phyloP scores from a whole-genome alignment of 2,329 filamentous ascomycete species.

The Ophiostoma populinum region DNA sequence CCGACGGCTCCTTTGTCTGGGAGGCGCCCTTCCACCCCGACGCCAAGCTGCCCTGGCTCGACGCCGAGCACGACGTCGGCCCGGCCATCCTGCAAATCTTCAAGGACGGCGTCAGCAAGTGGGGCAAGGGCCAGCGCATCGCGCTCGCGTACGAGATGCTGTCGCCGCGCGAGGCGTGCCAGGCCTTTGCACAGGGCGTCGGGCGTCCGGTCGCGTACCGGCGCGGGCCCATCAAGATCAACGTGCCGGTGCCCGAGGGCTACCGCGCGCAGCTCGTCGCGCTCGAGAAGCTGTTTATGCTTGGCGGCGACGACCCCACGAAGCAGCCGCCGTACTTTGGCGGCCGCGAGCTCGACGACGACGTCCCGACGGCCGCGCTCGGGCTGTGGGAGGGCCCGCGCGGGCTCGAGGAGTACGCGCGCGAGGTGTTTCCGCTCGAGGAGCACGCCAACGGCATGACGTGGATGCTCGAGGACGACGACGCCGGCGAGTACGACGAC shows the following conservation, averaged over 20 bases:
- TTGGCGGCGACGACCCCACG: slow-evolving; percentile 30
- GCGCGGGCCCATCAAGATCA: slow-evolving; percentile 62
- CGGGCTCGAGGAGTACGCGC: slow-evolving; percentile 82
- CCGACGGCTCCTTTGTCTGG: slow-evolving; percentile 80
- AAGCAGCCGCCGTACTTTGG: slow-evolving; percentile 50
- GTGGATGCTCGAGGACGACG: slow-evolving; percentile 58
- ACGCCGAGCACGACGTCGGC: slow-evolving; percentile 90
- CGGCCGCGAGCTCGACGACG: slow-evolving; percentile 35
- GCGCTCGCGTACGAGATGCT: slow-evolving; percentile 83
- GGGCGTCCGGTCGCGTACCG: slow-evolving; percentile 64
- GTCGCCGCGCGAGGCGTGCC: slow-evolving; percentile 66
- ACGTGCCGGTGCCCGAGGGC: slow-evolving; percentile 69
- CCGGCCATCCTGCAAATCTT: slow-evolving; percentile 85
- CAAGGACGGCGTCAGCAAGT: slow-evolving; percentile 78
- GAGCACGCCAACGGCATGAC: slow-evolving; percentile 85
- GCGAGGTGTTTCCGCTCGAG: slow-evolving; percentile 85
- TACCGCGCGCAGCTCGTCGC: slow-evolving; percentile 76
- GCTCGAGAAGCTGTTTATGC: slow-evolving; percentile 40
- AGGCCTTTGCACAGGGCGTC: slow-evolving; percentile 62
- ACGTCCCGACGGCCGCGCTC: slow-evolving; percentile 58
- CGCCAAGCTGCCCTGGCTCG: slow-evolving; percentile 80
- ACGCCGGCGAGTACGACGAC: slow-evolving; percentile 21
- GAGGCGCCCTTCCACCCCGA: slow-evolving; percentile 85
- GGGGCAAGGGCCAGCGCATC: slow-evolving; percentile 56
- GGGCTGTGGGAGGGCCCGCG: slow-evolving; percentile 83